Conservation (phyloP, 257 asterid genomes). For the Solanum chaucha region DNA sequence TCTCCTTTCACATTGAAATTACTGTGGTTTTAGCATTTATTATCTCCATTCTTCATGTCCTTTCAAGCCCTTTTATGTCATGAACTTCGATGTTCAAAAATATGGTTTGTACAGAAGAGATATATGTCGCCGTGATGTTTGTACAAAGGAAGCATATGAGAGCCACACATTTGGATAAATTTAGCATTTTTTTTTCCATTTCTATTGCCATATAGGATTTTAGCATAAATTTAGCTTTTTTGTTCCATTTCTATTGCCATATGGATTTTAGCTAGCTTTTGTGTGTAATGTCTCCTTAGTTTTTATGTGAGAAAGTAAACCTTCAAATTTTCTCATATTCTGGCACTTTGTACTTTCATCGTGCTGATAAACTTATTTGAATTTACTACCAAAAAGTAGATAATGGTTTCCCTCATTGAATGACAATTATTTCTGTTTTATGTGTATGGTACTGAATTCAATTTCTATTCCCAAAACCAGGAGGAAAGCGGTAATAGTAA, state of each 20-base stretch:
- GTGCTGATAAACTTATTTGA: not conserved
- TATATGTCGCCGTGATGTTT: not conserved
- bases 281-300: not conserved
- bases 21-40: not conserved
- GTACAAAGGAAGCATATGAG: not conserved
- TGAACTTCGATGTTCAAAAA: not conserved
- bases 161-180: not conserved
- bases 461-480: conserved; percentile 16
- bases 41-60: not conserved
- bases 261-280: not conserved
- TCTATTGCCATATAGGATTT: not conserved
- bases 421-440: not conserved
- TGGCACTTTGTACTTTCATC: not conserved
- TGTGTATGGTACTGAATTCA: not conserved
- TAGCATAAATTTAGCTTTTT: not conserved
- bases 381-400: not conserved
- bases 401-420: not conserved
- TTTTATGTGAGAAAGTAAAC: not conserved
- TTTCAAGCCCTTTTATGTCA: not conserved
- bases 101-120: not conserved
- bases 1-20: not conserved
- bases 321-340: not conserved
- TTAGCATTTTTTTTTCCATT: not conserved
- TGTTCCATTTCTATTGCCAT: not conserved
- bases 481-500: conserved; percentile 37